phyloP scores from a whole-genome alignment of 495 filamentous ascomycete species.

The Xylaria cubensis region DNA sequence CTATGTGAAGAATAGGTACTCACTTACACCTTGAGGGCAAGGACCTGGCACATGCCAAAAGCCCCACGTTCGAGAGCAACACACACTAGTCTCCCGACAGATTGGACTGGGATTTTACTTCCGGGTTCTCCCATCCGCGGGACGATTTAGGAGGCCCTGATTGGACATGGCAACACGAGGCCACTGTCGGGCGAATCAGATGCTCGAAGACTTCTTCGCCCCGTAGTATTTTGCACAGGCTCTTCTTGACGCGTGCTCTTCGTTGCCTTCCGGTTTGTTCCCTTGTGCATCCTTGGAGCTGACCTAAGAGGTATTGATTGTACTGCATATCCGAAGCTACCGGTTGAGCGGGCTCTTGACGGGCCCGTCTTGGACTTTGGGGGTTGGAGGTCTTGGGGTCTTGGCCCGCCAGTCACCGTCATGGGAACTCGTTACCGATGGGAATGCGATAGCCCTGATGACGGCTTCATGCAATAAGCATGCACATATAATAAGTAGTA shows the following conservation, averaged over 20 bases:
- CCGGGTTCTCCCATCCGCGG: slow-evolving; percentile 26
- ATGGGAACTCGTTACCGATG: slow-evolving; percentile 12
- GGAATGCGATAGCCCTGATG: slow-evolving; percentile 16
- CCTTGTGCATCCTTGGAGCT: slow-evolving; percentile 6
- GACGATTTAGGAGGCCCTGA: not conserved
- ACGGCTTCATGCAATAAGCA: not conserved
- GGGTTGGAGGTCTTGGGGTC: slow-evolving; percentile 12
- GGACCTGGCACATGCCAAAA: slow-evolving; percentile 5
- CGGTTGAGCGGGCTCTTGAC: slow-evolving; percentile 28
- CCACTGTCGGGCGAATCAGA: slow-evolving; percentile 9
- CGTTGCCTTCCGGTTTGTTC: slow-evolving; percentile 28
- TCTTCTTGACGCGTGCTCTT: slow-evolving; percentile 21
- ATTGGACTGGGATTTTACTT: slow-evolving; percentile 24
- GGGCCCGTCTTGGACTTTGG: slow-evolving; percentile 13
- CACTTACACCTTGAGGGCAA: not conserved
- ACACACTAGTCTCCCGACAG: slow-evolving; percentile 21
- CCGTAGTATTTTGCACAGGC: not conserved
- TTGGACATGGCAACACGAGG: slow-evolving; percentile 3
- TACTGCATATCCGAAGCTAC: slow-evolving; percentile 22
- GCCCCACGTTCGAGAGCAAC: not conserved
- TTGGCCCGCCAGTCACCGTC: slow-evolving; percentile 14
- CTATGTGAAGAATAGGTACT: no score
- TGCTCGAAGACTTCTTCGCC: not conserved
- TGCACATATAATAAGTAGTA: no score
- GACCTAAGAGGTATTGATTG: not conserved